Percentiles rank a stretch among this genome's conserved stretches.
phyloP scores from a whole-genome alignment of 768 basidiomycete species.

The Tylopilus sp. region DNA sequence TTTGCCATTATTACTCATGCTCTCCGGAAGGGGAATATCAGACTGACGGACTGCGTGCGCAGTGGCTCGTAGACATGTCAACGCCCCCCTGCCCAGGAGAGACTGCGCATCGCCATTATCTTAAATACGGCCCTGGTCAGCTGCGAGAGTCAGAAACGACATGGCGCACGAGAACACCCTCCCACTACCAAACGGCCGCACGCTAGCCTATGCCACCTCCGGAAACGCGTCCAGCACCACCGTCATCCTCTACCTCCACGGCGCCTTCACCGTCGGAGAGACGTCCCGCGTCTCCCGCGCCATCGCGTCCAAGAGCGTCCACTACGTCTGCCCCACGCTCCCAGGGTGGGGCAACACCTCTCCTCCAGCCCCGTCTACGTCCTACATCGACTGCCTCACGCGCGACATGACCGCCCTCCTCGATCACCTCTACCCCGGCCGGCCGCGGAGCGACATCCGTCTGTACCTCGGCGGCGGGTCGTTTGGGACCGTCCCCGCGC shows the following conservation, averaged over 20 bases:
- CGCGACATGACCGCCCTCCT: conserved; percentile 46
- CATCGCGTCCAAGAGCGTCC: conserved; percentile 40
- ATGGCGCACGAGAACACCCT: conserved; percentile 16
- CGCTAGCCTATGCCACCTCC: conserved; percentile 50
- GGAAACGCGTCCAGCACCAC: conserved; percentile 48
- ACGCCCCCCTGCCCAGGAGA: neutral
- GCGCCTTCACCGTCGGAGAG: conserved; percentile 50
- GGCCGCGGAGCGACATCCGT: conserved; percentile 31
- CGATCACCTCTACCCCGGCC: conserved; percentile 46
- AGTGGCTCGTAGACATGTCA: neutral
- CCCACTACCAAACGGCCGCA: conserved; percentile 37
- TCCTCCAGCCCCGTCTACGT: conserved; percentile 29
- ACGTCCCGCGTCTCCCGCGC: conserved; percentile 33
- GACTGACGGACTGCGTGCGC: neutral
- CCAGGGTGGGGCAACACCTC: conserved; percentile 59
- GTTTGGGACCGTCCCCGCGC: conserved; percentile 51
- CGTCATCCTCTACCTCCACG: conserved; percentile 54
- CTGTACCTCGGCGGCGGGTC: conserved; percentile 53
- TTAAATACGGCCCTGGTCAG: neutral
- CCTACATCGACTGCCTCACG: conserved; percentile 42
- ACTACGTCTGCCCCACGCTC: conserved; percentile 50
- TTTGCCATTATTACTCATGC: neutral
- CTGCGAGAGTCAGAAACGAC: neutral
- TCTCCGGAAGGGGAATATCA: neutral
- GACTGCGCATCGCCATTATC: neutral